phyloP scores from a whole-genome alignment of 1,284 basidiomycete genomes.

The Afroboletus lepidellus region DNA sequence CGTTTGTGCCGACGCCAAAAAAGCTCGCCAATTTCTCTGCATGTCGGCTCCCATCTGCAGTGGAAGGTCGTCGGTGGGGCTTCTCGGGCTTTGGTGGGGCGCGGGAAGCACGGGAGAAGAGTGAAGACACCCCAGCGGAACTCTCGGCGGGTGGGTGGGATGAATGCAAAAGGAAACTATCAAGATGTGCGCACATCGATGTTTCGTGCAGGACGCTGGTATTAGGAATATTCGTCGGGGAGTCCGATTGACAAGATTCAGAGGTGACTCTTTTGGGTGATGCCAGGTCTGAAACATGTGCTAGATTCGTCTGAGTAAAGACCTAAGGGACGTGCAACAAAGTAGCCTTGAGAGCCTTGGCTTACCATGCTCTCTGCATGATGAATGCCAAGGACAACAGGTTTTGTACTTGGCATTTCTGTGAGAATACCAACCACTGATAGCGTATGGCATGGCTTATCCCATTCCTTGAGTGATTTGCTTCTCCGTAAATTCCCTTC shows the following conservation, averaged over 20 bases:
- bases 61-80: conserved; percentile 1
- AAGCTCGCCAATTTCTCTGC: conserved; percentile 54
- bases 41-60: conserved; percentile 5
- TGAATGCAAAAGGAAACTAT: background rate
- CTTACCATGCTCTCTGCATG: conserved; percentile 10
- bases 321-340: conserved; percentile 5
- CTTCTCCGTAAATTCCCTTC: conserved; percentile 5
- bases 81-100: background rate
- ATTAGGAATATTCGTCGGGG: background rate
- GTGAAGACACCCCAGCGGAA: background rate
- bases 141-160: background rate
- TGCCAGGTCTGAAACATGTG: background rate
- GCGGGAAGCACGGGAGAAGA: background rate
- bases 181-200: background rate
- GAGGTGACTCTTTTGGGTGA: background rate
- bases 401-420: background rate
- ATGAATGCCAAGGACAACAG: background rate
- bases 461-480: conserved; percentile 11
- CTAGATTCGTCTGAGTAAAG: conserved; percentile 1
- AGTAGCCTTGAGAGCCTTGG: background rate
- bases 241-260: background rate
- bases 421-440: background rate
- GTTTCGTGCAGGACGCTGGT: background rate
- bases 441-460: background rate
- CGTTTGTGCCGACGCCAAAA: conserved; percentile 56